Conservation (phyloP, 371 early-diverging fungal species). For the Funneliformis caledonium region DNA sequence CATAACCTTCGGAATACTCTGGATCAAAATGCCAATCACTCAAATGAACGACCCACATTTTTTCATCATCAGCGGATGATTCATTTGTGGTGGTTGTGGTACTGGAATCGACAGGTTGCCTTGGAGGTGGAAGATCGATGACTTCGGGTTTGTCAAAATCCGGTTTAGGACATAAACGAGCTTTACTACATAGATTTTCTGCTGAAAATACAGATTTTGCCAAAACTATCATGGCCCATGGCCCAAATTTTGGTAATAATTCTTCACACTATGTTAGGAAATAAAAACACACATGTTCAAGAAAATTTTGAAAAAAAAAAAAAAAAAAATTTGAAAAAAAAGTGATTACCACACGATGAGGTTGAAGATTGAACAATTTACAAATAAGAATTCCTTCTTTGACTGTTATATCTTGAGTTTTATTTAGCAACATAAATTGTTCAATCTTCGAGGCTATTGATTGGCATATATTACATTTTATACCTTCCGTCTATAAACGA, state of each 20-base stretch:
- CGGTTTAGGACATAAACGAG: constrained; percentile 33
- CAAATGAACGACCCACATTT: constrained; percentile 38
- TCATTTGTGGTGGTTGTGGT: background rate
- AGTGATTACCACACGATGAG: background rate
- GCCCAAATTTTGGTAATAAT: constrained; percentile 40
- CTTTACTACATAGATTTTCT: constrained; percentile 15
- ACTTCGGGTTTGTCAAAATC: constrained; percentile 35
- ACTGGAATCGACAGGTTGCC: background rate
- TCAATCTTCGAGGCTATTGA: background rate
- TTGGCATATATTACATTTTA: background rate
- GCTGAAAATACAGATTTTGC: constrained; percentile 39
- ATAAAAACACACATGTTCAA: background rate
- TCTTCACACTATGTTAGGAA: constrained; percentile 28
- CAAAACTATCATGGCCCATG: constrained; percentile 42
- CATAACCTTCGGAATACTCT: constrained; percentile 39
- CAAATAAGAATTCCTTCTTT: constrained; percentile 9
- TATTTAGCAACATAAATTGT: background rate
- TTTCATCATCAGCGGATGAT: background rate
- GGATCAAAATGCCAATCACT: constrained; percentile 43
- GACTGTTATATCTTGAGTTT: background rate
- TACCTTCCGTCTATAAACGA: background rate
- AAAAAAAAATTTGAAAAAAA: background rate
- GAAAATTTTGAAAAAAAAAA: background rate
- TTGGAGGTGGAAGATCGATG: constrained; percentile 18
- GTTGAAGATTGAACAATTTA: background rate